phyloP scores from a whole-genome alignment of 371 early-diverging fungal genomes.

The Rhizoclosmatium hyalinum region DNA sequence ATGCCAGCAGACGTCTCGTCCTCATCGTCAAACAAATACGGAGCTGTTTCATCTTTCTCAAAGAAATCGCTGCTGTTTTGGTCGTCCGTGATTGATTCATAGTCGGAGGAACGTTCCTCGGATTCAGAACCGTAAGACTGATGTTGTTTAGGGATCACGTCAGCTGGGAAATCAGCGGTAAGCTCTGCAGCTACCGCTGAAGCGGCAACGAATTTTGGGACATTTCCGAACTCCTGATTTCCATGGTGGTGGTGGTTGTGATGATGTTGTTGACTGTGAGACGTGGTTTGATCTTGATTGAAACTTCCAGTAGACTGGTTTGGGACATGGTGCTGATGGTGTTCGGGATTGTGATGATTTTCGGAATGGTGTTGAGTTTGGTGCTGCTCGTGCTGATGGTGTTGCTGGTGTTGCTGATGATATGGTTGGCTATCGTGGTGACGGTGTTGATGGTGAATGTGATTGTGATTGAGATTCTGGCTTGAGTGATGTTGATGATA shows the following conservation, averaged over 20 bases:
- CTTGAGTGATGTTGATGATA: not conserved
- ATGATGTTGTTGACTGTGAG: conserved; percentile 4
- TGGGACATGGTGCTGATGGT: not conserved
- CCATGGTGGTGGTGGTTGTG: not conserved
- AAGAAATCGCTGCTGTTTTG: not conserved
- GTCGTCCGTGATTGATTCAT: not conserved
- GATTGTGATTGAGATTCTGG: not conserved
- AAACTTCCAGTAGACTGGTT: not conserved
- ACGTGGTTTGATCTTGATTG: not conserved
- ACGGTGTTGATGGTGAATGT: not conserved
- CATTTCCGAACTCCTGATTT: not conserved
- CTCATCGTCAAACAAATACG: not conserved
- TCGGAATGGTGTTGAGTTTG: not conserved
- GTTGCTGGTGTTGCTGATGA: not conserved
- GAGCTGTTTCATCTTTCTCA: too few relatives aligned
- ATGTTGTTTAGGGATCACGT: too few relatives aligned
- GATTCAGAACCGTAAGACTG: too few relatives aligned
- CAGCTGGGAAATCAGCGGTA: too few relatives aligned
- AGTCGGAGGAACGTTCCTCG: too few relatives aligned
- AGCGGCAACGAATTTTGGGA: not conserved
- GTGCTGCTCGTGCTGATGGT: conserved; percentile 1
- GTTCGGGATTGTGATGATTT: too few relatives aligned
- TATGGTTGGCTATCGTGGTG: not conserved
- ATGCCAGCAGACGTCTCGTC: not conserved
- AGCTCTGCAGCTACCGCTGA: too few relatives aligned